Evolutionary conservation across 495 filamentous ascomycete genomes (phyloP), one percentile per base, ranked within the genome.

Genomic region (Aspergillus sclerotiicarbonarius): DNA sequence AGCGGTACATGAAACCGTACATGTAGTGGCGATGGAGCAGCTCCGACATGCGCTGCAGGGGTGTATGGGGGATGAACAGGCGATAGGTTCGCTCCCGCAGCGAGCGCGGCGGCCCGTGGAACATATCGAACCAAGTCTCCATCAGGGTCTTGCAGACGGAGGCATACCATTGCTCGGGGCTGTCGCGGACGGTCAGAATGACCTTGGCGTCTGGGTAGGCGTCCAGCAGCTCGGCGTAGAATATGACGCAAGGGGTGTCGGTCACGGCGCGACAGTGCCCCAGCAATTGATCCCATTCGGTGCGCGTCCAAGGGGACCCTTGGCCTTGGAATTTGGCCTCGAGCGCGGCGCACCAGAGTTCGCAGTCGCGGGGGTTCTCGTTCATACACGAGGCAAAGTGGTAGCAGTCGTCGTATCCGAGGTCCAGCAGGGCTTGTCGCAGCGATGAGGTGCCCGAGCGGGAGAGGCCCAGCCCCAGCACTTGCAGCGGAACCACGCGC

Each of bases 231-330:
- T 86, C 83, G 39, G 75, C 69, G 29, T 76, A 78, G 62, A 86
- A 82, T 18, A 74, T 70, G n/a, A 74, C 73, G 16, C 77, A 77
- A 8, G 81, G 76, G 54, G 76, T 74, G 64, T 87, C 84, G 62
- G 74, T 79, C 9, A 85, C 77, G 8, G 79, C 83, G 50, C 77
- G 70, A 60, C 64, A 66, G 55, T 79, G 62, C 7, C 76, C 74
- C 15, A 83, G 59, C 2, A 83, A 8, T 6, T 63, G 54, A 62
- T 83, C 80, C 25, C 80, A 81, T 37, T 82, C 76, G n/a, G 68
- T 52, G 1, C 58, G 62, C 7, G 65, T 69, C 12, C 66, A 43
- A 21, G 33, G 18, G 21, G 6, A 5, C 9, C 33, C 33, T 13
- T 35, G 33, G 8, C 33, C 33, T 35, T 35, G 9, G 33, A 35